Percentiles rank a stretch among this genome's conserved stretches.
Conservation (phyloP, 2,329 filamentous ascomycete genomes). For the Dendrostoma leiphaemia region DNA sequence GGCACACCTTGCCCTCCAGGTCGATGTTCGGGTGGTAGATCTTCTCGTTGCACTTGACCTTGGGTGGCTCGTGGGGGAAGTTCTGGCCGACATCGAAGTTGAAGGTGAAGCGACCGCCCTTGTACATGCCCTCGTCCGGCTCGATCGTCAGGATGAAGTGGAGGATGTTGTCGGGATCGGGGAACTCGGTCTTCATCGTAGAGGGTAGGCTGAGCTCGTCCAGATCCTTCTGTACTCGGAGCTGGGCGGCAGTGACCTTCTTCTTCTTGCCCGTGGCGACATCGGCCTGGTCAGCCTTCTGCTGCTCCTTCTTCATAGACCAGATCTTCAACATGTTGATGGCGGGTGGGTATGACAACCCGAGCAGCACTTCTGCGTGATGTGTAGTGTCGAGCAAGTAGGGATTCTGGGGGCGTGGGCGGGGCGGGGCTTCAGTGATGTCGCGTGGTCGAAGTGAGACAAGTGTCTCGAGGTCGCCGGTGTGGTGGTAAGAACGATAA, state of each 20-base stretch:
- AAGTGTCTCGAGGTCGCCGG: too few relatives aligned
- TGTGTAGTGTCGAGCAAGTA: too few relatives aligned
- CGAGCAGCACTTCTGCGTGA: too few relatives aligned
- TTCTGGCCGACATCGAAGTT: constrained; percentile 89
- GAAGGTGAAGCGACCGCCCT: constrained; percentile 83
- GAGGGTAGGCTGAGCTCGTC: constrained; percentile 75
- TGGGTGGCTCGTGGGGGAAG: constrained; percentile 96
- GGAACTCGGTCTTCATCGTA: constrained; percentile 80
- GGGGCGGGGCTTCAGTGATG: too few relatives aligned
- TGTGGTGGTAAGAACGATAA: too few relatives aligned
- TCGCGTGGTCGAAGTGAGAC: too few relatives aligned
- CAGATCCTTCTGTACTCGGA: constrained; percentile 92
- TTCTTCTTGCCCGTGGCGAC: constrained; percentile 82
- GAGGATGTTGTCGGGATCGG: constrained; percentile 80
- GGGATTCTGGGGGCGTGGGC: background rate
- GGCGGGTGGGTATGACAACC: constrained; percentile 14
- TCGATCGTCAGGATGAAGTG: constrained; percentile 80
- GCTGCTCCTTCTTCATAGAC: constrained; percentile 99
- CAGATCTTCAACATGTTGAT: constrained; percentile 96
- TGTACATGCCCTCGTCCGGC: constrained; percentile 86
- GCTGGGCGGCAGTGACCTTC: constrained; percentile 94
- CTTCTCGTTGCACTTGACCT: constrained; percentile 95
- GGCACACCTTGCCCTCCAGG: constrained; percentile 92
- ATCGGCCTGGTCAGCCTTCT: constrained; percentile 85
- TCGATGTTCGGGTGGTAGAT: constrained; percentile 99